A percentile compares a stretch with the other conserved stretches of the same genome.
Evolutionary conservation across 1,284 basidiomycete genomes (phyloP).

Genomic region (Pterula multifida): DNA sequence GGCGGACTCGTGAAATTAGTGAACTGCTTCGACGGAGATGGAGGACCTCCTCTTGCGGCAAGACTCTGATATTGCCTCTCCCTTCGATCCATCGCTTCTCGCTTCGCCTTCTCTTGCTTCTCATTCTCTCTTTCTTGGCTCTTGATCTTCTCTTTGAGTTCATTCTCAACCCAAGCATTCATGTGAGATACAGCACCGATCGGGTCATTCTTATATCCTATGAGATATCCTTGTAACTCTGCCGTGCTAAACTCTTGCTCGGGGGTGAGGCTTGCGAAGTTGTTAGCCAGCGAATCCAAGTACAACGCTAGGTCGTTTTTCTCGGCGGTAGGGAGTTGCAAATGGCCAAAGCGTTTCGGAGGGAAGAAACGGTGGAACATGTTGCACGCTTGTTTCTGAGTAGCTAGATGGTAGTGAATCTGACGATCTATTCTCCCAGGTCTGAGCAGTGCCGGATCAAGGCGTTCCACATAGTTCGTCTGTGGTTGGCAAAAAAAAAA

Average conservation of each 20-base stretch:
- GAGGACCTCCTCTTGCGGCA: too few relatives aligned
- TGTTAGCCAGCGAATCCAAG: too few relatives aligned
- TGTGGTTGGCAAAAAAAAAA: too few relatives aligned
- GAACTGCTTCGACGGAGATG: too few relatives aligned
- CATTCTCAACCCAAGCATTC: background rate
- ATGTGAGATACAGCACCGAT: background rate
- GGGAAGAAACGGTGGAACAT: constrained; percentile 43
- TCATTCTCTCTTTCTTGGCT: background rate
- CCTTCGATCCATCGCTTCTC: background rate
- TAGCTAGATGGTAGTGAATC: constrained; percentile 36
- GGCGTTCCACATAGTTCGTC: too few relatives aligned
- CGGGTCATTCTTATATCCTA: background rate
- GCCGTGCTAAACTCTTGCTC: background rate
- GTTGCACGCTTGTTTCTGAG: constrained; percentile 30
- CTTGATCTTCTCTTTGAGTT: background rate
- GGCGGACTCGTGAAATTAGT: too few relatives aligned
- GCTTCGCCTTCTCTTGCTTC: background rate
- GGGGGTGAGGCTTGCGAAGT: background rate
- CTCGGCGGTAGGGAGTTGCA: background rate
- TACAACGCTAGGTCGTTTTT: background rate
- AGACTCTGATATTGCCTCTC: too few relatives aligned
- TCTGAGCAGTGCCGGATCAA: constrained; percentile 37
- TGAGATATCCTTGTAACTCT: background rate
- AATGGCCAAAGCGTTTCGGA: background rate
- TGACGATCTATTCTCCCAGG: constrained; percentile 41